Base-by-base conservation (phyloP, 345 rosid genomes). In the Citrus sp. region DNA sequence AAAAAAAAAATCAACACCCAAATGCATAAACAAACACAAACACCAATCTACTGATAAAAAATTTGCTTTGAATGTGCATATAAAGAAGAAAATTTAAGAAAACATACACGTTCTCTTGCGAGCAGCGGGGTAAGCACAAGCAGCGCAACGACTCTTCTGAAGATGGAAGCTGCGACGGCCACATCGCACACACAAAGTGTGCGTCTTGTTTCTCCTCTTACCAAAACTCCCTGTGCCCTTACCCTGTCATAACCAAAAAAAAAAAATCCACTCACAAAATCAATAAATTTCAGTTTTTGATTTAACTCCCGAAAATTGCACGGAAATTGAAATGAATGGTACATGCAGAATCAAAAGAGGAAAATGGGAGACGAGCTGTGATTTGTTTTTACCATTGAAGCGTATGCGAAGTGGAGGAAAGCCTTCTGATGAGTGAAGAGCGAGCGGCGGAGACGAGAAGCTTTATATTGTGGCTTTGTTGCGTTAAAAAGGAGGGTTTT, bases 221-320 rank as follows among this genome's bases (percentile, higher is more conserved):
- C 99, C 99, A 51, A 95, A 95, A 85, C 99, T 95, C 58, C 98
- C 99, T 25, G 99, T 93, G 81, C 98, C 99, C 85, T 95, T 95
- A 22, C 97, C 95, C 99, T 95, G 90, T 21, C 35, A 18, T 16
- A 54, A 54, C 58, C 21, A 16, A 16, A 16, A 4, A 51, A 4
- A 10, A 8, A 38, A 3, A 42, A 3, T 46, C 28, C 65, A 66
- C 61, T 75, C 56, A 54, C 0, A 34, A 70, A 16, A 37, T 35
- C 3, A 37, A 27, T 2, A 60, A 32, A 28, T 51, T 58, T 37
- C 68, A 72, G 21, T 73, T 25, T 9, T n/a, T 12, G 5, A 42
- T 24, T 40, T 6, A 28, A 62, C 49, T 21, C 13, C 12, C 5
- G 8, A 62, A 7, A 8, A 35, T 4, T 3, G 2, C 3, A 6